A percentile compares a stretch with the other conserved stretches of the same genome.
phyloP scores from a whole-genome alignment of 169 alveolate species.

The Plasmodium cynomolgi region DNA sequence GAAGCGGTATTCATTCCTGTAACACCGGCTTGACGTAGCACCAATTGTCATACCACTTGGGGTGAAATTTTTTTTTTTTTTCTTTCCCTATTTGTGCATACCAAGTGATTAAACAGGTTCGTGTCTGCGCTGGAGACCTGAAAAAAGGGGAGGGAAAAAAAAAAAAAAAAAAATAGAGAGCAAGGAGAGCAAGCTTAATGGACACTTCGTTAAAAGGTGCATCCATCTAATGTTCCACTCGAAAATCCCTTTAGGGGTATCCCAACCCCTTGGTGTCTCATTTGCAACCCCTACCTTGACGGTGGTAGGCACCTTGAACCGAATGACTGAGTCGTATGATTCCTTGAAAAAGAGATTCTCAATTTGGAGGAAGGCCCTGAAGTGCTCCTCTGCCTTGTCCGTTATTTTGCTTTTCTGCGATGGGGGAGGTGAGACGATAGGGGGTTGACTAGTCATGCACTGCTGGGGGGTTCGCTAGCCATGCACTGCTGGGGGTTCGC shows the following conservation, averaged over 20 bases:
- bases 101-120: constrained; percentile 34
- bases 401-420: constrained; percentile 65
- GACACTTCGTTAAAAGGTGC: background rate
- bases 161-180: background rate
- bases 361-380: constrained; percentile 43
- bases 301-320: constrained; percentile 27
- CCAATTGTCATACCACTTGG: background rate
- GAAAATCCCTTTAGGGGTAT: background rate
- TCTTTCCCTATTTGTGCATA: background rate
- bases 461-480: no score
- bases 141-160: background rate
- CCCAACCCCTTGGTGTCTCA: background rate
- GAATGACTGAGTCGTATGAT: constrained; percentile 26
- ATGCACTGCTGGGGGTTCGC: no score
- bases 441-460: no score
- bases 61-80: background rate
- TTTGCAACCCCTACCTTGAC: constrained; percentile 11
- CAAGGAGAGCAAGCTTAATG: background rate
- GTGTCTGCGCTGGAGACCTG: constrained; percentile 59
- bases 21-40: background rate
- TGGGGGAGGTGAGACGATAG: background rate
- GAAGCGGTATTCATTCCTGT: background rate
- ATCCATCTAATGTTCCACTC: background rate
- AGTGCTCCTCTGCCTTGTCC: constrained; percentile 8
- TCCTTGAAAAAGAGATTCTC: constrained; percentile 53